Percentiles rank a stretch among this genome's conserved stretches.
These are phyloP conservation scores for Xerocomellus chrysenteron DNA, from an alignment of 768 basidiomycete species.

Conservation along the genomic window DNA sequence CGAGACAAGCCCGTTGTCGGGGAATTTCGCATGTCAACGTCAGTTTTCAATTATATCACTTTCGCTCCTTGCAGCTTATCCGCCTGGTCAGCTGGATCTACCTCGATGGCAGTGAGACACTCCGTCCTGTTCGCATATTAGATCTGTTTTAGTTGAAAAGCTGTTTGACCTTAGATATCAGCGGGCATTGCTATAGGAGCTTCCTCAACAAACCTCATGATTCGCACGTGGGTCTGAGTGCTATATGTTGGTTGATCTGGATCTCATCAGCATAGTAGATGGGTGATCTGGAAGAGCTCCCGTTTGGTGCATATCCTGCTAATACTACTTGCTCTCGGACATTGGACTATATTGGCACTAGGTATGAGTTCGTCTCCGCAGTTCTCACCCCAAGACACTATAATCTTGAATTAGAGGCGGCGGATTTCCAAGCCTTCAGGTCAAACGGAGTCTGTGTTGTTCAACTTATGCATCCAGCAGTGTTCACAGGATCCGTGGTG, in stretches of 20 bases:
- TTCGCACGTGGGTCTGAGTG: slow-evolving; percentile 23
- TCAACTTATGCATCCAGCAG: background rate
- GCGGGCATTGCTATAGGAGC: slow-evolving; percentile 12
- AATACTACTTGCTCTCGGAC: slow-evolving; percentile 18
- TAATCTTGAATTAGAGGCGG: slow-evolving; percentile 6
- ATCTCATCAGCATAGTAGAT: slow-evolving; percentile 9
- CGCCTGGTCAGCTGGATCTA: background rate
- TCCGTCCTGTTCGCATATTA: background rate
- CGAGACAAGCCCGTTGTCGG: background rate
- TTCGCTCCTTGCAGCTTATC: background rate
- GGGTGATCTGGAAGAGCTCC: slow-evolving; percentile 27
- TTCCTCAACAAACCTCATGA: slow-evolving; percentile 23
- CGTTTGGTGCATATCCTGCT: slow-evolving; percentile 15
- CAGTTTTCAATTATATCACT: slow-evolving; percentile 5
- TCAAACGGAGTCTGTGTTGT: slow-evolving; percentile 2
- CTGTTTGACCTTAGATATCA: background rate
- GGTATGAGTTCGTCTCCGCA: slow-evolving; percentile 1
- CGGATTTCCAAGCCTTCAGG: background rate
- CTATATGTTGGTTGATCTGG: background rate
- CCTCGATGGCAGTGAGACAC: slow-evolving; percentile 5
- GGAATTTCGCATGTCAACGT: slow-evolving; percentile 13
- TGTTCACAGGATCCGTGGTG: slow-evolving; percentile 3
- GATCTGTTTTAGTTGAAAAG: background rate
- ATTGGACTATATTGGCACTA: slow-evolving; percentile 20
- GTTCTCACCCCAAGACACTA: no score